Evolutionary conservation across 1,284 basidiomycete genomes (phyloP).

Genomic region (Cerioporus squamosus): DNA sequence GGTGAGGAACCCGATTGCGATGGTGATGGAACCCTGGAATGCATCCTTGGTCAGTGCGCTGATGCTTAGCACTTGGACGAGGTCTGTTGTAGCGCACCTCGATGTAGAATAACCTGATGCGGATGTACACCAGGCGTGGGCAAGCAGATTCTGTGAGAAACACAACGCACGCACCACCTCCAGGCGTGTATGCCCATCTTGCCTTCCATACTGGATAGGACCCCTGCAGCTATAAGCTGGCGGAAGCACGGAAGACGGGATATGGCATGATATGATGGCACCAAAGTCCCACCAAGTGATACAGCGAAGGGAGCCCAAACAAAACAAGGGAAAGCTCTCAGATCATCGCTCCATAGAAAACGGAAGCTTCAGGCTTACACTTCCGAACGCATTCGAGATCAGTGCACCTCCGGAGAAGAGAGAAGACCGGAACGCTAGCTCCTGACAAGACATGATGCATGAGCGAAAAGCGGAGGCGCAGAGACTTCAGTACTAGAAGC

Average conservation of each 20-base stretch:
- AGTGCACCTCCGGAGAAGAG: conserved; percentile 73
- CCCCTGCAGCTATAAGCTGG: conserved; percentile 71
- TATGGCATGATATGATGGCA: too few relatives aligned
- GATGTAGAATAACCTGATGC: conserved; percentile 60
- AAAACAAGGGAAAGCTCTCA: too few relatives aligned
- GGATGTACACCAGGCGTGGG: not conserved
- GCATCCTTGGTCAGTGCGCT: not conserved
- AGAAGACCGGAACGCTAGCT: conserved; percentile 70
- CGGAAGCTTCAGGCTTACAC: too few relatives aligned
- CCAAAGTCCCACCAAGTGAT: too few relatives aligned
- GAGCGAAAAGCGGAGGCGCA: too few relatives aligned
- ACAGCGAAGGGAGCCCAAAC: not conserved
- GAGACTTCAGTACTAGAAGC: not conserved
- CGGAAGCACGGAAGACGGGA: too few relatives aligned
- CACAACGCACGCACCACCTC: conserved; percentile 51
- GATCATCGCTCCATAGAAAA: too few relatives aligned
- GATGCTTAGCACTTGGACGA: not conserved
- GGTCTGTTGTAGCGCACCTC: conserved; percentile 43
- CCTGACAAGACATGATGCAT: conserved; percentile 37
- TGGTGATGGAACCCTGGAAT: conserved; percentile 57
- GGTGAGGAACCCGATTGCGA: conserved; percentile 54
- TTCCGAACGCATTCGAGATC: conserved; percentile 80
- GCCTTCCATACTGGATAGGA: conserved; percentile 74
- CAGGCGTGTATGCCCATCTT: conserved; percentile 71
- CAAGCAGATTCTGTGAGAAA: not conserved